These are phyloP conservation scores for Phyllachora maydis DNA, from an alignment of 2,329 filamentous ascomycete genomes.

Conservation along the genomic window DNA sequence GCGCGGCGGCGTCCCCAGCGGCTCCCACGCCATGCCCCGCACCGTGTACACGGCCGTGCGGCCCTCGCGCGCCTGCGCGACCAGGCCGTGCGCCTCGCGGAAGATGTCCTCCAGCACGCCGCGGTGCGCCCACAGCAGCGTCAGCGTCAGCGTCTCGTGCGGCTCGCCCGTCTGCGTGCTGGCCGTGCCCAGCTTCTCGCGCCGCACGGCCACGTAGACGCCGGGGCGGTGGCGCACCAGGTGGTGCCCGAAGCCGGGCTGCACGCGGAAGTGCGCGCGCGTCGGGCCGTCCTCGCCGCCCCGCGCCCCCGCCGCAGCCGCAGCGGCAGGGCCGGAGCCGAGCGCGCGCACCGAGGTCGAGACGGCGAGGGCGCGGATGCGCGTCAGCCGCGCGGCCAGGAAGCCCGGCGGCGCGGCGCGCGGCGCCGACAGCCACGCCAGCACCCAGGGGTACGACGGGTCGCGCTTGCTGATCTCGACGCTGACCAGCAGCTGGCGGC, in stretches of 20 bases:
- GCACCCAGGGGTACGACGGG: constrained; percentile 80
- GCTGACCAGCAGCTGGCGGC: constrained; percentile 75
- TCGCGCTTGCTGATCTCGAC: constrained; percentile 92
- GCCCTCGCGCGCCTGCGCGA: constrained; percentile 63
- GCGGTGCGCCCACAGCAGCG: constrained; percentile 74
- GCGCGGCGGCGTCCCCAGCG: constrained; percentile 63
- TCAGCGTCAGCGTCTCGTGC: constrained; percentile 85
- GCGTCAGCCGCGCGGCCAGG: constrained; percentile 33
- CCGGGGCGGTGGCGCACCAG: constrained; percentile 62
- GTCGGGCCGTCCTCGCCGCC: constrained; percentile 44
- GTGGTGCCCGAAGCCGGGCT: constrained; percentile 80
- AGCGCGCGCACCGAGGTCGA: constrained; percentile 28
- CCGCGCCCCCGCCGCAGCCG: constrained; percentile 42
- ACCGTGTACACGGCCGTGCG: constrained; percentile 86
- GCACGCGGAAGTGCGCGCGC: constrained; percentile 79
- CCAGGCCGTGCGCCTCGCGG: constrained; percentile 63
- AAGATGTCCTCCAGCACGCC: constrained; percentile 85
- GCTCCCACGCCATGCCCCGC: constrained; percentile 65
- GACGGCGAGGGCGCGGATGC: constrained; percentile 38
- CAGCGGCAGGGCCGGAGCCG: constrained; percentile 32
- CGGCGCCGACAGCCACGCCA: constrained; percentile 82
- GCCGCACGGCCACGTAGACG: constrained; percentile 71
- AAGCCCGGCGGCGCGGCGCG: constrained; percentile 43
- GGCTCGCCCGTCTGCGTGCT: constrained; percentile 70
- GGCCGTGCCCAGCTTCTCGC: constrained; percentile 69